Conservation (phyloP, 768 basidiomycete species). For the Psilocybe cubensis region DNA sequence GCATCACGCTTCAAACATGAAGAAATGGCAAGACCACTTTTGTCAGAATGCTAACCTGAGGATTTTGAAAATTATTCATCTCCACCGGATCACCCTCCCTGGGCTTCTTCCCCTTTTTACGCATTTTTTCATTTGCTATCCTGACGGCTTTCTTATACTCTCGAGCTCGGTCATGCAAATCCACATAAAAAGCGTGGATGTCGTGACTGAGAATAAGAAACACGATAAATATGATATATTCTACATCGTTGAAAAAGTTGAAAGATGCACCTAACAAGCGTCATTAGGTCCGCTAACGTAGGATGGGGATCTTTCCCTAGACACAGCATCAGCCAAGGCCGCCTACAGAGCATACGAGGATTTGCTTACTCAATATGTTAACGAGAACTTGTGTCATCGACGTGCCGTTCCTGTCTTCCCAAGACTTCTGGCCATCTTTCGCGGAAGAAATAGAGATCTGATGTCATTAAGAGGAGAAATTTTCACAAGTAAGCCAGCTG, state of each 20-base stretch:
- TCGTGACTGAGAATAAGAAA: slow-evolving; percentile 30
- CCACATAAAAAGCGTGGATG: slow-evolving; percentile 32
- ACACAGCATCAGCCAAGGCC: not conserved
- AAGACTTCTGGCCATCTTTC: slow-evolving; percentile 40
- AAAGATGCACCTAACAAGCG: slow-evolving; percentile 27
- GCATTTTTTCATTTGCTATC: slow-evolving; percentile 18
- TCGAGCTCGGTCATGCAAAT: slow-evolving; percentile 28
- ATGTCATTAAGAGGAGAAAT: not conserved
- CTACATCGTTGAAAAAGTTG: not conserved
- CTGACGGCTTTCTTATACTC: slow-evolving; percentile 27
- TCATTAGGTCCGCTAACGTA: slow-evolving; percentile 30
- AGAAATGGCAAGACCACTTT: not conserved
- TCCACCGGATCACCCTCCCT: slow-evolving; percentile 21
- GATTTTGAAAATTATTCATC: slow-evolving; percentile 44
- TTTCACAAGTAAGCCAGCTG: not conserved
- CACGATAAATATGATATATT: not conserved
- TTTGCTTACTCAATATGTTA: slow-evolving; percentile 10
- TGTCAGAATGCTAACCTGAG: slow-evolving; percentile 21
- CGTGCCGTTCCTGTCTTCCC: slow-evolving; percentile 37
- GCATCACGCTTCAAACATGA: not conserved
- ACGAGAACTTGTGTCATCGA: slow-evolving; percentile 41
- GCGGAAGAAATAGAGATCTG: slow-evolving; percentile 41
- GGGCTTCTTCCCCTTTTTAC: slow-evolving; percentile 17
- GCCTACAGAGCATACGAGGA: not conserved
- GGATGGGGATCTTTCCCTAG: slow-evolving; percentile 34